Conservation (phyloP, 2,329 filamentous ascomycete species). For the Cladorrhinum sp. region DNA sequence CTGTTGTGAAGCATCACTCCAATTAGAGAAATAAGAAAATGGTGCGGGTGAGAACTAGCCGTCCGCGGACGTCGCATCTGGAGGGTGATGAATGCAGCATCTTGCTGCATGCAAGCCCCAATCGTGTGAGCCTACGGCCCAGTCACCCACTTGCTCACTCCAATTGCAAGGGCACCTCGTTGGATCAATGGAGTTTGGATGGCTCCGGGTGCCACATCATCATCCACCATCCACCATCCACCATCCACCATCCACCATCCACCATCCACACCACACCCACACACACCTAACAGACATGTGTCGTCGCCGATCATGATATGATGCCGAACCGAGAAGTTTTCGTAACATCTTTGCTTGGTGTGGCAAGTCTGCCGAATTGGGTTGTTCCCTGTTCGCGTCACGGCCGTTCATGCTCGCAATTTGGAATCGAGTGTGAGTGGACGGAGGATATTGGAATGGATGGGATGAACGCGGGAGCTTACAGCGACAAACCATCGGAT, state of each 20-base stretch:
- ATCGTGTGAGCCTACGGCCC: slow-evolving; percentile 1
- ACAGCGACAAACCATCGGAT: slow-evolving; percentile 23
- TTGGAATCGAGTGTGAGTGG: not conserved
- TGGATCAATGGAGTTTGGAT: not conserved
- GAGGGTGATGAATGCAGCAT: not conserved
- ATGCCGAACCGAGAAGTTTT: not conserved
- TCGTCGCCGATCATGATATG: not conserved
- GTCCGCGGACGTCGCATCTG: not conserved
- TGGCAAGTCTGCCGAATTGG: not conserved
- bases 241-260: not conserved
- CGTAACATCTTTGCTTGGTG: not conserved
- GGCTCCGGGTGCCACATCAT: slow-evolving; percentile 15
- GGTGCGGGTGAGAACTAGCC: not conserved
- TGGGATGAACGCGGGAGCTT: not conserved
- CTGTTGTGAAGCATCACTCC: not conserved
- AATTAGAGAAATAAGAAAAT: not conserved
- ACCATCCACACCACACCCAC: not conserved
- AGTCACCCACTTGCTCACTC: not conserved
- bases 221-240: not conserved
- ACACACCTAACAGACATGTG: not conserved
- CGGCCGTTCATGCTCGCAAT: not conserved
- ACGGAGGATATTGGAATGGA: not conserved
- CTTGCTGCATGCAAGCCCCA: slow-evolving; percentile 8
- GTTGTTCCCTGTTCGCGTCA: not conserved
- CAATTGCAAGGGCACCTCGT: slow-evolving; percentile 1